phyloP scores from a whole-genome alignment of 78 protist genomes.

The Mastigamoeba balamuthi region DNA sequence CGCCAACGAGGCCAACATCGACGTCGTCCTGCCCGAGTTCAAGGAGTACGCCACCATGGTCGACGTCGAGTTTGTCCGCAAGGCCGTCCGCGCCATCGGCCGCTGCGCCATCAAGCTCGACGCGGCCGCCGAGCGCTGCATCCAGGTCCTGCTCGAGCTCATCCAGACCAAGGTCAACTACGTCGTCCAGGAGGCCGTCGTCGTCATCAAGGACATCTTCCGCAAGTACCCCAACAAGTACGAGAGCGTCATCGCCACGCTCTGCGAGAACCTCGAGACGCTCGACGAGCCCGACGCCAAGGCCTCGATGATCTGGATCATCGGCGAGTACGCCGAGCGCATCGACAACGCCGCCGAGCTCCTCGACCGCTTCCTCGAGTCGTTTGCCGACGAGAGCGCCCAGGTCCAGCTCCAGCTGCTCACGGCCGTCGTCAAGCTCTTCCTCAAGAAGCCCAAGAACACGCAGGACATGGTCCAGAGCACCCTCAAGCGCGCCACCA shows the following conservation, averaged over 20 bases:
- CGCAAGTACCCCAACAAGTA: constrained; percentile 93
- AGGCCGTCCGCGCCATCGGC: constrained; percentile 92
- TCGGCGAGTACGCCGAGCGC: constrained; percentile 97
- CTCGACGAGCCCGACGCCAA: constrained; percentile 99
- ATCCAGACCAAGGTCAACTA: constrained; percentile 94
- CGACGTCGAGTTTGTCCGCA: constrained; percentile 96
- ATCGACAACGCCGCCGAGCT: constrained; percentile 96
- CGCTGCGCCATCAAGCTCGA: constrained; percentile 94
- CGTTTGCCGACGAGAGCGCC: constrained; percentile 75
- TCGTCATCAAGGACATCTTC: constrained; percentile 96
- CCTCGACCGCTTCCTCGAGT: constrained; percentile 76
- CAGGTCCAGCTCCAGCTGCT: constrained; percentile 95
- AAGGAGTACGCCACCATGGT: constrained; percentile 93
- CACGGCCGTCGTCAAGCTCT: constrained; percentile 96
- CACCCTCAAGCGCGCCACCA: constrained; percentile 83
- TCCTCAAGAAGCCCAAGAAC: constrained; percentile 83
- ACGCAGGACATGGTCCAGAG: constrained; percentile 83
- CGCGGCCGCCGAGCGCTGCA: constrained; percentile 67
- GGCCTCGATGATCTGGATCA: constrained; percentile 98
- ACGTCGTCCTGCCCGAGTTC: constrained; percentile 86
- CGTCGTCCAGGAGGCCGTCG: constrained; percentile 98
- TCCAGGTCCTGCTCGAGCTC: constrained; percentile 84
- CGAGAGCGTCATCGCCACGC: constrained; percentile 90
- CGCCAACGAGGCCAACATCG: constrained; percentile 82
- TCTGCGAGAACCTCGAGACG: constrained; percentile 94